phyloP scores from a whole-genome alignment of 2,329 filamentous ascomycete genomes.

The Scedosporium dehoogii region DNA sequence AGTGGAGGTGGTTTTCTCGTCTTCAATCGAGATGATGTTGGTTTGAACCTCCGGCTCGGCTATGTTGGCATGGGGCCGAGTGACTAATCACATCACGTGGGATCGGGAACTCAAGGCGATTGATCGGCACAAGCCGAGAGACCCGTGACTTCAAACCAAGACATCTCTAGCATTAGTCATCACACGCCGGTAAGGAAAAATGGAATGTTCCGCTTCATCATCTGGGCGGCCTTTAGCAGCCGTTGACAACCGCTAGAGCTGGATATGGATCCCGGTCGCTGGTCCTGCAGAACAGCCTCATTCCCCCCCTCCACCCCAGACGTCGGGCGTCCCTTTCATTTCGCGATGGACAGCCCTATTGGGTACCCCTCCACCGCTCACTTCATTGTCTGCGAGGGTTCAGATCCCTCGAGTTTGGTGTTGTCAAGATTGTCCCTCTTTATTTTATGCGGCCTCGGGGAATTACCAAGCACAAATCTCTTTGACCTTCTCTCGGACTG shows the following conservation, averaged over 20 bases:
- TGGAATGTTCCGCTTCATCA: neutral
- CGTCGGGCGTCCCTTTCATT: neutral
- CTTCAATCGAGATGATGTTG: conserved; percentile 6
- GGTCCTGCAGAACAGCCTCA: neutral
- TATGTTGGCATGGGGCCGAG: neutral
- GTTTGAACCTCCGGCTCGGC: conserved; percentile 5
- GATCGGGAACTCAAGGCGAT: neutral
- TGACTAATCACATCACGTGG: conserved; percentile 2
- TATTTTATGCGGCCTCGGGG: too few species aligned
- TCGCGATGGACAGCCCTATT: neutral
- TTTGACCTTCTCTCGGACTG: too few species aligned
- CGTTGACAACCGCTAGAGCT: neutral
- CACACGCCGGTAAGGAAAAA: neutral
- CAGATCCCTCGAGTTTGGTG: neutral
- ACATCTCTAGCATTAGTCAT: neutral
- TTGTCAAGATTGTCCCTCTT: too few species aligned
- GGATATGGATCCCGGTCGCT: neutral
- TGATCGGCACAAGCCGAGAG: neutral
- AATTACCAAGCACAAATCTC: too few species aligned
- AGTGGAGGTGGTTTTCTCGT: conserved; percentile 5
- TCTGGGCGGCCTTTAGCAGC: neutral
- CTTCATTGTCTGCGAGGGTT: neutral
- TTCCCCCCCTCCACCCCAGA: neutral
- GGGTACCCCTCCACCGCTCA: neutral
- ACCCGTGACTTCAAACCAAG: neutral